phyloP scores from a whole-genome alignment of 495 filamentous ascomycete species.

The Margaritispora aquatica region DNA sequence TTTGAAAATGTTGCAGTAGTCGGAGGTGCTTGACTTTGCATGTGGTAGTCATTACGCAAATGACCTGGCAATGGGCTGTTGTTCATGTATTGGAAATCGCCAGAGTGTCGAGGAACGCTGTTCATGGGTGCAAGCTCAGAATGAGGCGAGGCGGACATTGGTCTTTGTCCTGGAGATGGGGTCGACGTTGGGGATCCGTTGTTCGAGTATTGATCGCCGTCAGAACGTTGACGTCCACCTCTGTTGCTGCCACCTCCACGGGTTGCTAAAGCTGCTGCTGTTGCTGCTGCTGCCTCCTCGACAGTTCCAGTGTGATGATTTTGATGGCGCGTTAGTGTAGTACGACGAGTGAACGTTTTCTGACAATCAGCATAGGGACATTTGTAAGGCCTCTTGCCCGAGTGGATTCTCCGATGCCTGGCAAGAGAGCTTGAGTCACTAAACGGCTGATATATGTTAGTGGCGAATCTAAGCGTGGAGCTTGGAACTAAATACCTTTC shows the following conservation, averaged over 20 bases:
- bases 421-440: slow-evolving; percentile 96
- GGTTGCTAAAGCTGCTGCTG: slow-evolving; percentile 72
- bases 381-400: slow-evolving; percentile 93
- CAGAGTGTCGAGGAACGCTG: slow-evolving; percentile 62
- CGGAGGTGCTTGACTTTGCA: slow-evolving; percentile 42
- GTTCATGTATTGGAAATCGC: slow-evolving; percentile 59
- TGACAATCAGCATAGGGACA: slow-evolving; percentile 97
- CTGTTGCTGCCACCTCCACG: slow-evolving; percentile 48
- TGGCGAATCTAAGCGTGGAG: slow-evolving; percentile 18
- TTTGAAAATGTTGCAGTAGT: slow-evolving; percentile 57
- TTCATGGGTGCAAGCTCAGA: slow-evolving; percentile 69
- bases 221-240: slow-evolving; percentile 55
- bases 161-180: slow-evolving; percentile 74
- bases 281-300: slow-evolving; percentile 86
- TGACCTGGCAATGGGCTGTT: slow-evolving; percentile 74
- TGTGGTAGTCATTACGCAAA: slow-evolving; percentile 68
- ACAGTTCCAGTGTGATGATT: slow-evolving; percentile 94
- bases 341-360: slow-evolving; percentile 95
- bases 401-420: slow-evolving; percentile 90
- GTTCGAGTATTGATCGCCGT: slow-evolving; percentile 72
- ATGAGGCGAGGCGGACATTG: slow-evolving; percentile 71
- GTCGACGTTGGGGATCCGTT: slow-evolving; percentile 79
- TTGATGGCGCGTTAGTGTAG: slow-evolving; percentile 91
- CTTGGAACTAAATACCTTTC: slow-evolving; percentile 60
- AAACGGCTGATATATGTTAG: slow-evolving; percentile 63